Evolutionary conservation across 331 rosid species (phyloP), one percentile per base, ranked within the genome.

Genomic region (Acacia pycnantha): DNA sequence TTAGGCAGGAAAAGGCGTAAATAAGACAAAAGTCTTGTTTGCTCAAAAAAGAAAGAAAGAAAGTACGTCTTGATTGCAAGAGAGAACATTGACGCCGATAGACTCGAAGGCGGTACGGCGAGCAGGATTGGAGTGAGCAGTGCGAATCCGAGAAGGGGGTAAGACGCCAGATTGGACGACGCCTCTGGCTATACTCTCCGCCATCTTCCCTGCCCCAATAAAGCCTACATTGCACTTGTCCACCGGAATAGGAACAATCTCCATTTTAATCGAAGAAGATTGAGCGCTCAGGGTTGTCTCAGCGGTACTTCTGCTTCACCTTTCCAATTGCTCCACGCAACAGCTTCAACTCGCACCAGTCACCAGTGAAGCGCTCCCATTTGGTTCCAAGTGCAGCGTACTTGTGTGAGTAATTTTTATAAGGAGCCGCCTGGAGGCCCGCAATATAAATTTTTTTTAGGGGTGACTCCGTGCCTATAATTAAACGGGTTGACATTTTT

Each of bases 161-260:
- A 96, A 73, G 71, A 94, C 71, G 58, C 97, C 94, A 19, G 97
- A 94, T 22, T 61, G 83, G 66, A 87, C 89, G 51, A 90, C 92
- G 31, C 99, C 97, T 70, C 86, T 83, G 64, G 98, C 95, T 22
- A 94, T 90, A 83, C 92, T 92, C 85, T 96, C 99, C n/a, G 99
- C 99, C 99, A 96, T 90, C 90, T 94, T 96, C 5, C 99, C 99
- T 4, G 98, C 98, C 84, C 99, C 99, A 85, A 96, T 86, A 77
- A 96, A 94, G 27, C 99, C 99, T 14, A 96, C 77, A 58, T 84
- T 93, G 85, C 86, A 92, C 35, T 88, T 82, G 43, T 91, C 93
- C 27, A 79, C 19, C 26, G 92, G 87, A 76, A 91, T 93, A 5
- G 92, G 86, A 56, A 85, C 16, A 26, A 86, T 76, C 77, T 93